A percentile compares a stretch with the other conserved stretches of the same genome.
Conservation (phyloP, 805 yeast genomes). For the Candida schatavii region DNA sequence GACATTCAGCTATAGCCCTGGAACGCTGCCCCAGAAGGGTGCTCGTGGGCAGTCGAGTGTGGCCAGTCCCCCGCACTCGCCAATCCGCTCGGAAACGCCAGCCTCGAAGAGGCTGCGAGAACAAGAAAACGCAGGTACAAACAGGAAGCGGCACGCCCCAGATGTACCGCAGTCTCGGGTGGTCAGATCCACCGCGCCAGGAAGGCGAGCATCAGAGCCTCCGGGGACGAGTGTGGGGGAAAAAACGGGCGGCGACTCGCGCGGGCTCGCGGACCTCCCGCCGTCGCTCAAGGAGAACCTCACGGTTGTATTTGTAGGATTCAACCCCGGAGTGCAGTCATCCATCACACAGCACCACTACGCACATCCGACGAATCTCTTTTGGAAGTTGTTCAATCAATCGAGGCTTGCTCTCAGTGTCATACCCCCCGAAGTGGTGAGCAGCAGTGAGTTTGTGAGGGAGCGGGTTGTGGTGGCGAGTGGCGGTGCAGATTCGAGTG, state of each 20-base stretch:
- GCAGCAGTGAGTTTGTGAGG: background rate
- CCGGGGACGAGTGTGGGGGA: too few species aligned
- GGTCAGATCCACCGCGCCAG: too few species aligned
- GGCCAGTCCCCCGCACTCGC: too few species aligned
- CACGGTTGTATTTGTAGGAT: constrained; percentile 60
- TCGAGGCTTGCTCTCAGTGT: constrained; percentile 40
- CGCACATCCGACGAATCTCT: constrained; percentile 66
- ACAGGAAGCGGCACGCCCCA: too few species aligned
- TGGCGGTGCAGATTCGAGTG: background rate
- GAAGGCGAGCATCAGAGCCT: too few species aligned
- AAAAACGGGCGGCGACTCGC: too few species aligned
- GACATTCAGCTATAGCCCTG: background rate
- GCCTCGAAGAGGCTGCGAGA: too few species aligned
- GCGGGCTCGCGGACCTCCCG: constrained; percentile 29
- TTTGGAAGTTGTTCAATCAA: constrained; percentile 63
- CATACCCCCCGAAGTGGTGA: background rate
- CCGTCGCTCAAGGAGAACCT: constrained; percentile 29
- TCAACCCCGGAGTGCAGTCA: constrained; percentile 68
- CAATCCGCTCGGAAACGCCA: too few species aligned
- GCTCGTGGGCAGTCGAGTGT: too few species aligned
- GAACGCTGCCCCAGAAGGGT: too few species aligned
- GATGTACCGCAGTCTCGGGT: too few species aligned
- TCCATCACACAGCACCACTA: constrained; percentile 63
- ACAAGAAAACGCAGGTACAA: too few species aligned
- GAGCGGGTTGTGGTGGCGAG: constrained; percentile 4